Evolutionary conservation across 805 yeast genomes (phyloP).

Genomic region (Lachancea meyersii): DNA sequence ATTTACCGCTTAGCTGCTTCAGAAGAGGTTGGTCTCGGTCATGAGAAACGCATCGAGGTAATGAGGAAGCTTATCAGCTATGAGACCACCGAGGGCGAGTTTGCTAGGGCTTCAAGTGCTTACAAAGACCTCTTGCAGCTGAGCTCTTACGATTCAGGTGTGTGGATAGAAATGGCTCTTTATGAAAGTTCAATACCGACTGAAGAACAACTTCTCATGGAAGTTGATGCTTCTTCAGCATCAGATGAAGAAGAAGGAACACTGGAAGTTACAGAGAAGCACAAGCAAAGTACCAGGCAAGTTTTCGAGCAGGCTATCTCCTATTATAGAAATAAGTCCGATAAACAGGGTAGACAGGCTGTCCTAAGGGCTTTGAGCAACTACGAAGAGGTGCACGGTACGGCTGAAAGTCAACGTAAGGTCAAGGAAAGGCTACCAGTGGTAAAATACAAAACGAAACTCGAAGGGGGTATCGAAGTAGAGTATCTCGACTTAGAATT

Average conservation of each 20-base stretch:
- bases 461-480: slow-evolving; percentile 40
- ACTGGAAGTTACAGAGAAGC: slow-evolving; percentile 47
- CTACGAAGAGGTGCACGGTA: slow-evolving; percentile 64
- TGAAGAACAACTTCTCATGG: slow-evolving; percentile 34
- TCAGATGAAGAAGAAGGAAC: slow-evolving; percentile 39
- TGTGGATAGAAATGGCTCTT: slow-evolving; percentile 63
- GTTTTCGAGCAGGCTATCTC: slow-evolving; percentile 51
- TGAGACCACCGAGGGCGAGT: slow-evolving; percentile 55
- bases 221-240: slow-evolving; percentile 2
- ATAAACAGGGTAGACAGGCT: slow-evolving; percentile 41
- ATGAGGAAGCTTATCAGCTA: slow-evolving; percentile 45
- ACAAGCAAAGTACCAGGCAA: slow-evolving; percentile 45
- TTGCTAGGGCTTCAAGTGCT: slow-evolving; percentile 47
- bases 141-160: slow-evolving; percentile 32
- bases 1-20: slow-evolving; percentile 48
- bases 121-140: slow-evolving; percentile 37
- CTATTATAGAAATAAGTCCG: slow-evolving; percentile 35
- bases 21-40: slow-evolving; percentile 18
- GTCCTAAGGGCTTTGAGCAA: slow-evolving; percentile 55
- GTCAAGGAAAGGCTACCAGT: slow-evolving; percentile 48
- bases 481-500: slow-evolving; percentile 58
- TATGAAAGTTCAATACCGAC: slow-evolving; percentile 67
- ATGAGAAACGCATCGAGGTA: slow-evolving; percentile 22
- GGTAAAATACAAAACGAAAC: slow-evolving; percentile 35
- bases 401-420: slow-evolving; percentile 29